Conservation (phyloP, 768 basidiomycete species). For the Rossbeevera mucosa region DNA sequence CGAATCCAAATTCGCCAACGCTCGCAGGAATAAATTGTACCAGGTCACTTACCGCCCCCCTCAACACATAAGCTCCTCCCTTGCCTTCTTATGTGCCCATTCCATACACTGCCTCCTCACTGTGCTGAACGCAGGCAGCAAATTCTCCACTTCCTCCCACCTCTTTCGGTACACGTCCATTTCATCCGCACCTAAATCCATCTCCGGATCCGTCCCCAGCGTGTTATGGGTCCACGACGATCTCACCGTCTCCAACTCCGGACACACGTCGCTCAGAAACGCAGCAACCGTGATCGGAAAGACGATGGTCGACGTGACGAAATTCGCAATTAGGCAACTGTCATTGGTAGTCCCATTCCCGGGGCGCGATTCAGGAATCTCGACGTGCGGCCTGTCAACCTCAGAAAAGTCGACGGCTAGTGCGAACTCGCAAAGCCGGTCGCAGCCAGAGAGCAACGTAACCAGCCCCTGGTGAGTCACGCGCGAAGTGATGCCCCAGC, state of each 20-base stretch:
- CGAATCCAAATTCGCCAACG: background rate
- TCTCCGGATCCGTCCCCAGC: background rate
- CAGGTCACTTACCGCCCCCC: background rate
- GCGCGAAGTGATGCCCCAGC: conserved; percentile 16
- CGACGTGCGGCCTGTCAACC: conserved; percentile 7
- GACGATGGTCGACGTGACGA: conserved; percentile 20
- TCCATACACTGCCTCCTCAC: conserved; percentile 17
- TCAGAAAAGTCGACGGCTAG: conserved; percentile 20
- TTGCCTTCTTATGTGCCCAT: background rate
- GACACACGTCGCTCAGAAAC: conserved; percentile 27
- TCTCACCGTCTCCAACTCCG: conserved; percentile 8
- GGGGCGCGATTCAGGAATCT: background rate
- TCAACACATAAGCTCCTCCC: background rate
- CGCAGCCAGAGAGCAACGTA: conserved; percentile 16
- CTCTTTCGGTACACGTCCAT: conserved; percentile 6
- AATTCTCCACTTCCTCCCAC: conserved; percentile 22
- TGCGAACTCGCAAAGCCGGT: conserved; percentile 6
- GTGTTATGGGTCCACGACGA: conserved; percentile 11
- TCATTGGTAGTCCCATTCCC: conserved; percentile 10
- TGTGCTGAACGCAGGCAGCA: conserved; percentile 21
- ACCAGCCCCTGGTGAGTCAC: conserved; percentile 23
- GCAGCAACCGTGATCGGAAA: conserved; percentile 18
- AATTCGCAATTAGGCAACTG: conserved; percentile 10
- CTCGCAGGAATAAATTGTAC: background rate
- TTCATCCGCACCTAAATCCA: conserved; percentile 3